Percentiles rank a stretch among this genome's conserved stretches.
phyloP scores from a whole-genome alignment of 495 filamentous ascomycete species.

The Cudoniella acicularis region DNA sequence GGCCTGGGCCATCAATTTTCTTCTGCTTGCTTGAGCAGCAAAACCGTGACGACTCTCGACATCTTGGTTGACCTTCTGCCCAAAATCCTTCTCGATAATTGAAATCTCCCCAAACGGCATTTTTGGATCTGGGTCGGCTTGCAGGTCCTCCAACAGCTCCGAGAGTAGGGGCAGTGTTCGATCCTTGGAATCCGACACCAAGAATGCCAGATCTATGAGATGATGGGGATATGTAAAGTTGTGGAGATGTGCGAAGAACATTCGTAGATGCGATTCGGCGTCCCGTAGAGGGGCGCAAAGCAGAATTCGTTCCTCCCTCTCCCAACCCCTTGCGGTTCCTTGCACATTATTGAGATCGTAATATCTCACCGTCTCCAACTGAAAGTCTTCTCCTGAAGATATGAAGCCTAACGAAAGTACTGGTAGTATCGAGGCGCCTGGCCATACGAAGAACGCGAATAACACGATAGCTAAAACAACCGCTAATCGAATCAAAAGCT shows the following conservation, averaged over 20 bases:
- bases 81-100: slow-evolving; percentile 98
- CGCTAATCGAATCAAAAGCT: slow-evolving; percentile 66
- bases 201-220: slow-evolving; percentile 91
- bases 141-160: slow-evolving; percentile 72
- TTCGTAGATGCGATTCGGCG: slow-evolving; percentile 86
- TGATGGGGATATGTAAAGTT: slow-evolving; percentile 98
- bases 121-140: slow-evolving; percentile 69
- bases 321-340: slow-evolving; percentile 88
- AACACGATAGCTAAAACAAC: slow-evolving; percentile 47
- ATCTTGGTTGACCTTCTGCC: slow-evolving; percentile 96
- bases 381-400: slow-evolving; percentile 62
- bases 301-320: slow-evolving; percentile 88
- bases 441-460: slow-evolving; percentile 59
- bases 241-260: slow-evolving; percentile 96
- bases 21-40: slow-evolving; percentile 86
- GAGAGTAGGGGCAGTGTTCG: slow-evolving; percentile 74
- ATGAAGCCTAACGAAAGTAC: slow-evolving; percentile 71
- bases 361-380: slow-evolving; percentile 90
- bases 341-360: slow-evolving; percentile 92
- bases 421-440: slow-evolving; percentile 66
- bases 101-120: slow-evolving; percentile 94
- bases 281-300: slow-evolving; percentile 94
- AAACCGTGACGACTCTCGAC: slow-evolving; percentile 98
- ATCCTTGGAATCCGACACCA: slow-evolving; percentile 97
- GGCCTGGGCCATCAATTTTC: slow-evolving; percentile 97